Conservation (phyloP, 345 rosid species). For the Punica granatum region DNA sequence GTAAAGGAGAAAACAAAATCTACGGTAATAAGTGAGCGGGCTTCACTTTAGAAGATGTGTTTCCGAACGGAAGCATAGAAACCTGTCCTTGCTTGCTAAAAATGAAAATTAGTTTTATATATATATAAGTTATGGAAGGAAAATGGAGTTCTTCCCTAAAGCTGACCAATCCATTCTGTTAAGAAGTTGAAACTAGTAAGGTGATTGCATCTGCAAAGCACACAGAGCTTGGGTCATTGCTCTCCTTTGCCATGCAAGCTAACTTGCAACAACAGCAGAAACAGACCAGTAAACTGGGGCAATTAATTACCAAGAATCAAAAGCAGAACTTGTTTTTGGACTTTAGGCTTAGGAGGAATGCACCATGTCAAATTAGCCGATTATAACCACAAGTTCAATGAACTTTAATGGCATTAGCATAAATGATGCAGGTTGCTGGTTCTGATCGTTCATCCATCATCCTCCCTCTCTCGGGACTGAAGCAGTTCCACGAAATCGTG, state of each 20-base stretch:
- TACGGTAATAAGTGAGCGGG: background rate
- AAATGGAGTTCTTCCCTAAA: background rate
- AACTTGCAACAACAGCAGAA: background rate
- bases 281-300: background rate
- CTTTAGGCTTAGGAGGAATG: background rate
- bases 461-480: constrained; percentile 86
- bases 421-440: constrained; percentile 71
- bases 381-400: background rate
- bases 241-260: background rate
- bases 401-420: constrained; percentile 5
- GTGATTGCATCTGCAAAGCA: background rate
- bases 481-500: constrained; percentile 84
- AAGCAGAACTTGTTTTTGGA: background rate
- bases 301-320: background rate
- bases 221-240: background rate
- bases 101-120: too few relatives aligned
- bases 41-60: background rate
- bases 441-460: constrained; percentile 92
- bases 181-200: background rate
- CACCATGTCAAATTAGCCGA: background rate
- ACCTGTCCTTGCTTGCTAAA: background rate
- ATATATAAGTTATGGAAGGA: too few relatives aligned
- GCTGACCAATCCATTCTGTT: background rate
- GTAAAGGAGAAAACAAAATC: background rate
- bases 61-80: background rate